Base-by-base conservation (phyloP, 164 flowering plant genomes). In the Litsea cubeba region DNA sequence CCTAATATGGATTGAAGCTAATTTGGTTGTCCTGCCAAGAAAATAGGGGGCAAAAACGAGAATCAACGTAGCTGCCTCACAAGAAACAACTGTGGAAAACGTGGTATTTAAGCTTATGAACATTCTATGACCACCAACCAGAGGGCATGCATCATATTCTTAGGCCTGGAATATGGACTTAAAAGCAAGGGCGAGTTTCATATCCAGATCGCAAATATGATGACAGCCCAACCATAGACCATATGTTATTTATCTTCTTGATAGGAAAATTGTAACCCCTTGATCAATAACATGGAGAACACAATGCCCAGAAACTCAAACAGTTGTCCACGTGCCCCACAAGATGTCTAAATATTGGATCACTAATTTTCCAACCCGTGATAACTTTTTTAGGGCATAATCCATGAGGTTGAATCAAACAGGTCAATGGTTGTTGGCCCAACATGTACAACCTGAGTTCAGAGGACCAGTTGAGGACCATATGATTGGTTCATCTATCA, bases 1-100 rank as follows among this genome's bases (percentile, higher is more conserved):
- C n/a, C n/a, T n/a, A n/a, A n/a, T n/a, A n/a, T n/a, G n/a, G n/a
- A n/a, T n/a, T n/a, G n/a, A n/a, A n/a, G n/a, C n/a, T n/a, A n/a
- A n/a, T n/a, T n/a, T n/a, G n/a, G n/a, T 91, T 90, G 10, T 78
- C 89, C 98, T 94, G 83, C 62, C 78, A 0, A 1, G 62, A 30
- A 40, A 72, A 18, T 8, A 1, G 46, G 46, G 46, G 10, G 46
- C 8, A 40, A 22, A 5, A 51, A 2, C 2, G 17, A 7, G 20
- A 63, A 22, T 63, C 23, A 63, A 10, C 5, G 11, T 14, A 54
- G n/a, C 6, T 14, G 20, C 17, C 60, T 18, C 12, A 3, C 20
- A 54, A 54, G 4, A 14, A 14, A 12, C 20, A 3, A 54, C 18
- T 18, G 6, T n/a, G 1, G 60, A 54, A 17, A 5, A 14, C 60